Base-by-base conservation (phyloP, 495 filamentous ascomycete genomes). In the Aspergillus kassunensis region DNA sequence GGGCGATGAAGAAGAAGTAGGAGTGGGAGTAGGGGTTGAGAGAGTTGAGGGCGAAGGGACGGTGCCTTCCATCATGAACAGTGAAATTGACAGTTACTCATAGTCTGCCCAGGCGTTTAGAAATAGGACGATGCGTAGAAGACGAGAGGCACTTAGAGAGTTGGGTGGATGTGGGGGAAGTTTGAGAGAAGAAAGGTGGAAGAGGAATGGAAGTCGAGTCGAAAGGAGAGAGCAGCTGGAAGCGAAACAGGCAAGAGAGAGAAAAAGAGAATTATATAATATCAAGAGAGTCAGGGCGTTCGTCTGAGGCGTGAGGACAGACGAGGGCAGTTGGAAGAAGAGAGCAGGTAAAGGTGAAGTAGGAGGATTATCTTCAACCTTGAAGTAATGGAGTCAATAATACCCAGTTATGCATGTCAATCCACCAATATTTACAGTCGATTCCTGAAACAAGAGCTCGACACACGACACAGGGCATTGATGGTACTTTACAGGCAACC, bases 1-100 rank as follows among this genome's bases (percentile, higher is more conserved):
- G 12, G 60, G 55, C n/a, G 40, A 51, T 34, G 55, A 54, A 37
- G 54, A 40, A 39, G 62, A 44, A 46, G 56, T 31, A 56, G 53
- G 34, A 53, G 58, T 9, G 55, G 57, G 51, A 49, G 63, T 36
- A 59, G 67, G 2, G 59, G 63, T 42, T 52, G 54, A 29, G 50
- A 55, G 44, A 41, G 45, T 44, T 3, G 58, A 55, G 21, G 57
- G 54, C 35, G 56, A 50, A 54, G 58, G 53, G 45, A 64, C 48
- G 50, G 61, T 55, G 45, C 58, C 58, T 53, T 64, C 56, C 61
- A 64, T 64, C 54, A 50, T 63, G 54, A 55, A 55, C 44, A 18
- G 40, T 39, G 47, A 34, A 35, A 44, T 18, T n/a, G 16, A 25
- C 44, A 46, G 45, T 49, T 33, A 57, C 39, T 53, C 60, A 60